Conservation (phyloP, 2,329 filamentous ascomycete species). For the Capronia coronata region DNA sequence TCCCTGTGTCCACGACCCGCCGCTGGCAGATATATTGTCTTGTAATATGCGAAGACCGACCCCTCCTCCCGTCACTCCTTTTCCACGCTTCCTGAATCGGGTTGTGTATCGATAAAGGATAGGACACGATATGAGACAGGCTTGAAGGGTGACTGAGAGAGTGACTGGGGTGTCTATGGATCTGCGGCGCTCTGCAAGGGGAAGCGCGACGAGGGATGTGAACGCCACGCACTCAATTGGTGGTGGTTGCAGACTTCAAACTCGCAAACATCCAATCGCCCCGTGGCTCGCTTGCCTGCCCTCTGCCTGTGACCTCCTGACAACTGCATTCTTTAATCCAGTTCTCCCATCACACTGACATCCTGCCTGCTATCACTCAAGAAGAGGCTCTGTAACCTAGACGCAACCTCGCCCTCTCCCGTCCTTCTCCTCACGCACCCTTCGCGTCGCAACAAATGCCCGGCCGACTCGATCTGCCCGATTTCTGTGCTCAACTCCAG, state of each 20-base stretch:
- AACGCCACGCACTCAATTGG: constrained; percentile 2
- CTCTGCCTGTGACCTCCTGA: constrained; percentile 23
- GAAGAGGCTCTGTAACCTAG: constrained; percentile 16
- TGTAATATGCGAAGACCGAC: not conserved
- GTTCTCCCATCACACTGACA: constrained; percentile 9
- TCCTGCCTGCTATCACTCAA: constrained; percentile 2
- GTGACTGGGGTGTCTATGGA: not conserved
- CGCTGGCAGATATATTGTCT: not conserved
- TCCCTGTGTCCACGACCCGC: not conserved
- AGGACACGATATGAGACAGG: constrained; percentile 14
- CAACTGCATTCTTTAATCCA: constrained; percentile 8
- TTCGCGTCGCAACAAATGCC: constrained; percentile 23
- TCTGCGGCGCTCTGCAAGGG: constrained; percentile 1
- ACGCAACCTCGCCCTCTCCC: constrained; percentile 8
- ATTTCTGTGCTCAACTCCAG: constrained; percentile 26
- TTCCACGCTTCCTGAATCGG: not conserved
- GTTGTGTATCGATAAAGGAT: constrained; percentile 24
- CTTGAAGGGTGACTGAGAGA: no score
- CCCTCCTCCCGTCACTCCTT: no score
- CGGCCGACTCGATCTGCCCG: constrained; percentile 5
- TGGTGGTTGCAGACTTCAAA: not conserved
- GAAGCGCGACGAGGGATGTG: not conserved
- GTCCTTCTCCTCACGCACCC: not conserved
- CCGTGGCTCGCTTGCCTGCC: not conserved
- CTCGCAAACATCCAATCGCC: constrained; percentile 2